Conservation (phyloP, 1,284 basidiomycete genomes). For the Coniophora puteana region DNA sequence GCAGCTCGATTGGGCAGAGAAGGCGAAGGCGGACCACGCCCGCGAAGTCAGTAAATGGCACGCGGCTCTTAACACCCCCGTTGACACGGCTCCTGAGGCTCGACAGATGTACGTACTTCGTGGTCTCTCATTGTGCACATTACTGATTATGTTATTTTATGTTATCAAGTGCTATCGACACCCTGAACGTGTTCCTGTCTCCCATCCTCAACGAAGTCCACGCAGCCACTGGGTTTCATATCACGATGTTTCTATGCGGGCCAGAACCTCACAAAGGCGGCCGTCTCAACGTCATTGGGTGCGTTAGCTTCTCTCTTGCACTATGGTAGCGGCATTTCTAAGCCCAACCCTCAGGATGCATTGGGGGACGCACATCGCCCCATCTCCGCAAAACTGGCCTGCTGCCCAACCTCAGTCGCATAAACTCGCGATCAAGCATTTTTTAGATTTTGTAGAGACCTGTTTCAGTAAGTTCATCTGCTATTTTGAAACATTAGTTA, state of each 20-base stretch:
- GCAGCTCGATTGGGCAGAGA: background rate
- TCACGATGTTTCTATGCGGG: background rate
- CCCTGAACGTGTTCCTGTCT: background rate
- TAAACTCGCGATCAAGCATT: background rate
- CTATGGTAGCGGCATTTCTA: background rate
- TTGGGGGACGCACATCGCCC: background rate
- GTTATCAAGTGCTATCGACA: background rate
- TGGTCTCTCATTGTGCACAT: background rate
- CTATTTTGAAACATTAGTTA: background rate
- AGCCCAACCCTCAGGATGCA: background rate
- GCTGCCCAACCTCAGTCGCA: background rate
- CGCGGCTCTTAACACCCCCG: background rate
- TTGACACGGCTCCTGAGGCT: background rate
- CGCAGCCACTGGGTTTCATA: background rate
- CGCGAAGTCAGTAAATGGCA: background rate
- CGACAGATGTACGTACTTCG: background rate
- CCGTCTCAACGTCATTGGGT: background rate
- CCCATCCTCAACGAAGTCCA: background rate
- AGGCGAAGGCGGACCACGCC: background rate
- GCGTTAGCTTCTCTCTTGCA: background rate
- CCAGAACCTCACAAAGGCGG: background rate
- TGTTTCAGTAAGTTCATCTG: background rate
- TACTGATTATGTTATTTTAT: too few species aligned
- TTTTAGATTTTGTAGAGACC: background rate
- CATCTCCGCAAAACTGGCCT: background rate